Evolutionary conservation across 2,329 filamentous ascomycete species (phyloP), one percentile per base, ranked within the genome.

Genomic region (Pseudogymnoascus sp.): DNA sequence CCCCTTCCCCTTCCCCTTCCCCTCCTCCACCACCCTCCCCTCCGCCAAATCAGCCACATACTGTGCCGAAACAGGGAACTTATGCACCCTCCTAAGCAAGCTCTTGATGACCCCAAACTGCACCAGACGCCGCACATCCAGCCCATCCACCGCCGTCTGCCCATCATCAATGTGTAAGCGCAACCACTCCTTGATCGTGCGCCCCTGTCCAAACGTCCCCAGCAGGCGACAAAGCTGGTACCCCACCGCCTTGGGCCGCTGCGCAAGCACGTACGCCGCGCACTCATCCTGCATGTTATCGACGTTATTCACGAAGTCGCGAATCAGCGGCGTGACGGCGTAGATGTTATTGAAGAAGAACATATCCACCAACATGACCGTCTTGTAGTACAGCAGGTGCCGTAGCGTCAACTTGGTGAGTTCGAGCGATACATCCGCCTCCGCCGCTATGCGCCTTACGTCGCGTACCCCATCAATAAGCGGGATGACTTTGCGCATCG

Each of bases 91-190:
- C 74, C 97, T 97, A 25, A 99, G 77, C 68, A 95, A 90, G 13
- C 93, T 92, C 76, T 97, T 97, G 74, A 97, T 96, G 63, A 97
- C 84, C 63, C 93, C 94, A 71, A 97, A 99, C 63, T 96, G 95
- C 66, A 97, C 91, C 66, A 99, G 87, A 29, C 94, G 87, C 10
- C 94, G 85, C 62, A 97, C 85, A 73, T 99, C 94, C 63, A 99
- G 86, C 70, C 88, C 87, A 10, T 82, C 79, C 7, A 97, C 80
- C 39, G 89, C 81, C 63, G 85, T 81, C 65, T 87, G 80, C 0
- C 84, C 84, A 51, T 79, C 77, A 41, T 88, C 84, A 67, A 86
- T 82, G 74, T 96, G 89, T 33, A 87, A 80, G 63, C 89, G 81
- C 67, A 94, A 86, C 91, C 92, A 97, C 72, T 93, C 90, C 71